Evolutionary conservation across 225 moss, liverwort and hornwort genomes (phyloP), one percentile per base, ranked within the genome.

Genomic region (Neckera pumila): DNA sequence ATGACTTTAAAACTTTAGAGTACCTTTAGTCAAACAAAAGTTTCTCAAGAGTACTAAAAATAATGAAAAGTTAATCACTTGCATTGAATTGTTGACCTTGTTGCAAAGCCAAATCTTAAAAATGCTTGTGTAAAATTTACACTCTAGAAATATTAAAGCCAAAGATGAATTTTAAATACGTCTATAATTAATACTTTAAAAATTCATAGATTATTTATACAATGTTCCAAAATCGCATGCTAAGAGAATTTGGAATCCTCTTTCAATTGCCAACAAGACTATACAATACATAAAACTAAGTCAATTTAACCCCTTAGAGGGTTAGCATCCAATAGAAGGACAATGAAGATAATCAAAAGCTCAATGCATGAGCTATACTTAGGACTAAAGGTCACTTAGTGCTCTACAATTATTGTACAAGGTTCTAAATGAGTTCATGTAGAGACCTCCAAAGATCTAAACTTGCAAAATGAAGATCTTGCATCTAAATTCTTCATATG

Each of bases 261-360:
- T 10, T 72, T 72, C 72, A 70, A 25, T 40, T 70, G 40, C 40
- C 25, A 40, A 25, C 7, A 45, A 45, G 2, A 45, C 25, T 23
- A 38, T 0, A 38, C 7, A 9, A 69, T 21, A 13, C 0, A 12
- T 38, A 18, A 70, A 23, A 40, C 4, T 40, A 23, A 4, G 2
- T 7, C 0, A 38, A 2, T 7, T 25, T 40, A 14, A 22, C 0
- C 7, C 7, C 4, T 12, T 3, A 8, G 3, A 14, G 7, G 21
- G 3, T 4, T 1, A 0, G 0, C 8, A 70, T 14, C 70, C 11
- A 40, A 69, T 70, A 14, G 14, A 7, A 40, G 8, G 70, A 70
- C 4, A 6, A 40, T 14, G 4, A 25, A 14, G 40, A 8, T 14
- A 40, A 13, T 70, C 14, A 70, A 70, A 21, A 23, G 13, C 13